A percentile compares a stretch with the other conserved stretches of the same genome.
These are phyloP conservation scores for Drosera spatulata DNA, from an alignment of 179 eudicot genomes.

Conservation along the genomic window DNA sequence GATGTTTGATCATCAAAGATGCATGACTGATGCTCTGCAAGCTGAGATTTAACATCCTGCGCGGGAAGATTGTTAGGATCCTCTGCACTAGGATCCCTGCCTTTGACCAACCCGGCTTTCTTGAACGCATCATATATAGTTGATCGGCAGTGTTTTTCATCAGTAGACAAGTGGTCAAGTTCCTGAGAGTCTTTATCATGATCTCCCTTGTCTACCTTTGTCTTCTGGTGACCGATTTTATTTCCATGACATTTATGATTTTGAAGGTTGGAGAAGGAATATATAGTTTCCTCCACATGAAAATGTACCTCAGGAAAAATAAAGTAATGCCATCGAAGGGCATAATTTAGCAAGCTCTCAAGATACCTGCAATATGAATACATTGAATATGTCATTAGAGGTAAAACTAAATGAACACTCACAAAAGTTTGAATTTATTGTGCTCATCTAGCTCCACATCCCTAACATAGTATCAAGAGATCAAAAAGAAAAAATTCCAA, in stretches of 20 bases:
- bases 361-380: conserved; percentile 28
- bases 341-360: conserved; percentile 33
- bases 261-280: conserved; percentile 11
- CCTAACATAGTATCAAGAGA: no score
- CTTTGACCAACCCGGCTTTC: conserved; percentile 24
- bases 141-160: conserved; percentile 28
- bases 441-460: no score
- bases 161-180: conserved; percentile 16
- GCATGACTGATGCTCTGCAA: conserved; percentile 12
- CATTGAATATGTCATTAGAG: no score
- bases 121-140: conserved; percentile 29
- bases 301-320: conserved; percentile 37
- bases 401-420: no score
- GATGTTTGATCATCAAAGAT: conserved; percentile 10
- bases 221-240: conserved; percentile 14
- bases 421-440: no score
- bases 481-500: no score
- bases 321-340: conserved; percentile 21
- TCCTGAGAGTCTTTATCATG: conserved; percentile 17
- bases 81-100: conserved; percentile 18
- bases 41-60: conserved; percentile 15
- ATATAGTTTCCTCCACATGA: conserved; percentile 16
- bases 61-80: conserved; percentile 12
- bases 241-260: conserved; percentile 7
- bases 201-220: conserved; percentile 17